Conservation (phyloP, 2,329 filamentous ascomycete species). For the Alternaria gansuensis region DNA sequence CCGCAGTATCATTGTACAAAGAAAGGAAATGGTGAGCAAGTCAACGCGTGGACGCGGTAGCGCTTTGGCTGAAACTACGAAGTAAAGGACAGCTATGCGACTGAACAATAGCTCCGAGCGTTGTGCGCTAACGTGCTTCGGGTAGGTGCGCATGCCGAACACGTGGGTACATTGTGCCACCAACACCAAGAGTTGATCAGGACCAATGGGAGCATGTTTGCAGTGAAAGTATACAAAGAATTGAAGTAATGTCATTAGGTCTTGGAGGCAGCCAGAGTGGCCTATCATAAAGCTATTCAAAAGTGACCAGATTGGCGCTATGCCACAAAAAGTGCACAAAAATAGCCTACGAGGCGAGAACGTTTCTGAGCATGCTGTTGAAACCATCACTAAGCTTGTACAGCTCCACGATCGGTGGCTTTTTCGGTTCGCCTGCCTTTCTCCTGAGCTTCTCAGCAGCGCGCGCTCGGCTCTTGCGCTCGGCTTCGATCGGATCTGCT, state of each 20-base stretch:
- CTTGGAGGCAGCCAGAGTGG: background rate
- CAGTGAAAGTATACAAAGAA: background rate
- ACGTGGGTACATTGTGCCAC: slow-evolving; percentile 22
- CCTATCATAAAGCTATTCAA: background rate
- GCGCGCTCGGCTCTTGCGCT: slow-evolving; percentile 78
- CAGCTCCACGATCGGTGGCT: slow-evolving; percentile 81
- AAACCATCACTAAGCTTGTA: slow-evolving; percentile 83
- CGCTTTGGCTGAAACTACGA: slow-evolving; percentile 34
- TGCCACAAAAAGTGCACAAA: background rate
- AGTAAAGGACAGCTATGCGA: slow-evolving; percentile 46
- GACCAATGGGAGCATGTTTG: background rate
- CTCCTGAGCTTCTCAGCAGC: slow-evolving; percentile 81
- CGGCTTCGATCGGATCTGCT: slow-evolving; percentile 85
- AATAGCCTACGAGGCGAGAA: slow-evolving; percentile 67
- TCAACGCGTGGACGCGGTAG: slow-evolving; percentile 35
- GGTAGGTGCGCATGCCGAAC: slow-evolving; percentile 23
- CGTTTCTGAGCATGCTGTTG: slow-evolving; percentile 79
- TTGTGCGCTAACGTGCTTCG: slow-evolving; percentile 30
- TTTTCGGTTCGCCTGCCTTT: slow-evolving; percentile 82
- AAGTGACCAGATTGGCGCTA: background rate
- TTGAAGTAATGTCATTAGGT: slow-evolving; percentile 6
- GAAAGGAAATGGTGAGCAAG: slow-evolving; percentile 29
- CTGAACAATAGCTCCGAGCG: slow-evolving; percentile 28
- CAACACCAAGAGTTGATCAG: background rate
- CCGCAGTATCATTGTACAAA: slow-evolving; percentile 38